Evolutionary conservation across 2,329 filamentous ascomycete species (phyloP).

Genomic region (Colletotrichum paranaense): DNA sequence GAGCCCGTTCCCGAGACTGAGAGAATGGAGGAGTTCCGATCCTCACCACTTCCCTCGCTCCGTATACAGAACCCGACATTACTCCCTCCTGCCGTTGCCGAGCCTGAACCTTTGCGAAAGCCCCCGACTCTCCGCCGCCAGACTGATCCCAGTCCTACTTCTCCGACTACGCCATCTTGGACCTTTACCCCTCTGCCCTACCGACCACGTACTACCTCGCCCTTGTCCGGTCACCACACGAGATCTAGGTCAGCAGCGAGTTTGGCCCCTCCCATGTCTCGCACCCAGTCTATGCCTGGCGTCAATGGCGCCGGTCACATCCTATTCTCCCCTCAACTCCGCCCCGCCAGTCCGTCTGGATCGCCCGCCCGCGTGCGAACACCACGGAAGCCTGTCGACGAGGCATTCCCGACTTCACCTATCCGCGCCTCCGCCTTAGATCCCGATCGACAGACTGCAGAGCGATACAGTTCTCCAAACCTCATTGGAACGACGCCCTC

Average conservation of each 20-base stretch:
- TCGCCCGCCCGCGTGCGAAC: constrained; percentile 64
- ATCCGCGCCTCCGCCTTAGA: constrained; percentile 67
- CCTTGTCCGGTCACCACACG: constrained; percentile 66
- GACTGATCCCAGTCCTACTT: constrained; percentile 66
- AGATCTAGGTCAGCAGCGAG: constrained; percentile 69
- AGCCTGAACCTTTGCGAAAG: constrained; percentile 59
- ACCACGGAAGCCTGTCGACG: constrained; percentile 69
- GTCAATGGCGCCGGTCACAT: constrained; percentile 70
- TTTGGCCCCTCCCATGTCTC: constrained; percentile 67
- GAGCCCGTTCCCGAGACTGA: constrained; percentile 77
- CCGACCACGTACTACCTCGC: constrained; percentile 72
- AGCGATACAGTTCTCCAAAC: constrained; percentile 65
- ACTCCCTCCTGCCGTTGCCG: constrained; percentile 45
- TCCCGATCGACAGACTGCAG: constrained; percentile 57
- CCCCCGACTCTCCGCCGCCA: constrained; percentile 66
- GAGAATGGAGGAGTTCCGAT: constrained; percentile 74
- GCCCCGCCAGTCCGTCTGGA: constrained; percentile 64
- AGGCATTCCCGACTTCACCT: constrained; percentile 68
- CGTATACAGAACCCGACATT: constrained; percentile 54
- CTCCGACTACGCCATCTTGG: constrained; percentile 65
- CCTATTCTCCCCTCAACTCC: constrained; percentile 63
- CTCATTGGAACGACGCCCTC: constrained; percentile 46
- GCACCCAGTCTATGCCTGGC: constrained; percentile 73
- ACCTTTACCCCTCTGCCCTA: constrained; percentile 62
- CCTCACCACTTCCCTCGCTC: constrained; percentile 66